These are phyloP conservation scores for Sporobolomyces roseus DNA, from an alignment of 768 basidiomycete species.

Conservation along the genomic window DNA sequence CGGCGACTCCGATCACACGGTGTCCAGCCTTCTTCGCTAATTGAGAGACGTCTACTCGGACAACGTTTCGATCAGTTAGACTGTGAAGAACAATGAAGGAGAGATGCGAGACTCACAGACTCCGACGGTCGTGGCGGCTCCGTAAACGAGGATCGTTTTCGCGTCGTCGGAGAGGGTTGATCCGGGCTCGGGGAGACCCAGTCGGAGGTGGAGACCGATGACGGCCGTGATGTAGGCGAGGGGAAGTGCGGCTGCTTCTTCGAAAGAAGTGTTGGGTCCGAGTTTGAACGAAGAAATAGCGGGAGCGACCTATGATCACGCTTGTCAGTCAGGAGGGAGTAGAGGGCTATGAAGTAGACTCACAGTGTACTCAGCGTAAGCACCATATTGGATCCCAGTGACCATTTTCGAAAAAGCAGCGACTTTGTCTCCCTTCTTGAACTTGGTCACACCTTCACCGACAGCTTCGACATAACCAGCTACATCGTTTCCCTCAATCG, in stretches of 20 bases:
- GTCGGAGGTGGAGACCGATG: slow-evolving; percentile 41
- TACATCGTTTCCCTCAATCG: slow-evolving; percentile 43
- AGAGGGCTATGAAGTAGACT: background rate
- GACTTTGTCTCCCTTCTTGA: slow-evolving; percentile 44
- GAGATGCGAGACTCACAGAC: too few relatives aligned
- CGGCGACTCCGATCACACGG: slow-evolving; percentile 43
- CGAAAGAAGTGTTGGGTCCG: slow-evolving; percentile 36
- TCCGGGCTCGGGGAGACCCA: slow-evolving; percentile 30
- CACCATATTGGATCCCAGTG: slow-evolving; percentile 39
- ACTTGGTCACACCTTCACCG: slow-evolving; percentile 42
- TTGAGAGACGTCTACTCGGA: slow-evolving; percentile 44
- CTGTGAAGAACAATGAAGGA: too few relatives aligned
- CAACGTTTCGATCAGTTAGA: too few relatives aligned
- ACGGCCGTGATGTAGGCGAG: slow-evolving; percentile 45
- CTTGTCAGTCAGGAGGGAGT: background rate
- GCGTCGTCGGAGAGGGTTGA: background rate
- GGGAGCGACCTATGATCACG: slow-evolving; percentile 28
- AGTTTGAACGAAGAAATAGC: slow-evolving; percentile 28
- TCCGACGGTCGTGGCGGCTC: slow-evolving; percentile 43
- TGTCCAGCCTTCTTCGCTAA: slow-evolving; percentile 41
- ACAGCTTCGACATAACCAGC: slow-evolving; percentile 42
- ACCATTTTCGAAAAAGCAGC: slow-evolving; percentile 43
- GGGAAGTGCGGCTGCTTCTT: slow-evolving; percentile 43
- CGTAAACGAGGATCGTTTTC: slow-evolving; percentile 27
- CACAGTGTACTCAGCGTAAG: slow-evolving; percentile 41